A percentile compares a stretch with the other conserved stretches of the same genome.
These are phyloP conservation scores for Nevesoporus exiguus DNA, from an alignment of 768 basidiomycete genomes.

Conservation along the genomic window DNA sequence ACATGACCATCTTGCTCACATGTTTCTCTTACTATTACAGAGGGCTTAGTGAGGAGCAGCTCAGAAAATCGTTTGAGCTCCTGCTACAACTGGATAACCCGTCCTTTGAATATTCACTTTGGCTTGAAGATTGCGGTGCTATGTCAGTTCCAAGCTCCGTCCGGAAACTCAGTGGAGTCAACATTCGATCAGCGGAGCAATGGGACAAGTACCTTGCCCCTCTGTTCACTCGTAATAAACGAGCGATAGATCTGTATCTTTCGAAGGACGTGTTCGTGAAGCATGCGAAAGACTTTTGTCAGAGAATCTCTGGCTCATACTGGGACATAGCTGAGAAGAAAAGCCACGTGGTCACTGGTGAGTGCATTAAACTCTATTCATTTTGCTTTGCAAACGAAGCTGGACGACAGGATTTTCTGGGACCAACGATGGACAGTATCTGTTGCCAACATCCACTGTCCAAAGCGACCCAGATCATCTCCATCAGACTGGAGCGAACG, in stretches of 20 bases:
- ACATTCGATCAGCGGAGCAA: neutral
- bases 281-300: neutral
- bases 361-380: neutral
- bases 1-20: neutral
- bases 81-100: neutral
- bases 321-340: neutral
- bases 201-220: neutral
- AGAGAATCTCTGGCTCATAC: neutral
- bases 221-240: neutral
- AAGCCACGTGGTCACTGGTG: neutral
- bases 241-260: neutral
- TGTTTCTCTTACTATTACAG: neutral
- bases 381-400: neutral
- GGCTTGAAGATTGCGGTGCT: neutral
- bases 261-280: neutral
- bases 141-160: neutral
- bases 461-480: neutral
- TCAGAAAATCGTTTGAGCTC: neutral
- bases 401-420: neutral
- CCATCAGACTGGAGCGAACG: neutral
- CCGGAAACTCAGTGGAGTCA: neutral
- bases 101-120: neutral
- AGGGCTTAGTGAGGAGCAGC: neutral
- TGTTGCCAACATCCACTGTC: neutral
- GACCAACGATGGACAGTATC: neutral